Evolutionary conservation across 2,329 filamentous ascomycete genomes (phyloP), one percentile per base, ranked within the genome.

Genomic region (Colletotrichum euphorbiae): DNA sequence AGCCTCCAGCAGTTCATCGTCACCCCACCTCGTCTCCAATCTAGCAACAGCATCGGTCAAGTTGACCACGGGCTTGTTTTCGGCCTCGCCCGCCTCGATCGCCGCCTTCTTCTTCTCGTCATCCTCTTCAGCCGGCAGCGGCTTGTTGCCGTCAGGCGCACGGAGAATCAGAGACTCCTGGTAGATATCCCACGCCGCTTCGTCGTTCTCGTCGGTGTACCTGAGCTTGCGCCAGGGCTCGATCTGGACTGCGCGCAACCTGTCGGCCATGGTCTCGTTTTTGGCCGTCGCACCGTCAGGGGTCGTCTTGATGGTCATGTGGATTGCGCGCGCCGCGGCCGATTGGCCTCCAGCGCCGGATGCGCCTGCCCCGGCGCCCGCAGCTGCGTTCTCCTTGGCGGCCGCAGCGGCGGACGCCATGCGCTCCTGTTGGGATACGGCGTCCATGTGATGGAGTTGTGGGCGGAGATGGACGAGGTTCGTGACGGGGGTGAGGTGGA

Each of bases 401-500:
- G 81, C 74, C 40, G 80, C 79, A 55, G 79, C 78, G 12, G 77
- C 75, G 13, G 79, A 76, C n/a, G 74, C 73, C 46, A 84, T 83
- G 48, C 87, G 87, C 40, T 91, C 89, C 63, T 93, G 86, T 74
- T 98, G 93, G 52, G 90, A 85, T 51, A 89, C 81, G 3, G 96
- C 95, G 80, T 98, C 96, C 72, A 98, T 85, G 80, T 98, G 94
- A 80, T 97, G 93, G 69, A 97, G 91, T 75, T 98, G 93, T 0
- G 96, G 94, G 4, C 94, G 92, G 75, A 99, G 89, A 76, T 97
- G 93, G 46, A 97, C 92, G 50, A 97, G 88, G 2, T 93, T 91
- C 45, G 91, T 89, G 51, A 97, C 88, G 24, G 92, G 92, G 1
- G 93, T 97, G 43, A 98, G 88, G 80, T 98, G 93, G 9, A 98